These are phyloP conservation scores for Thraustochytrium sp. DNA, from an alignment of 352 stramenopile genomes.

Conservation along the genomic window DNA sequence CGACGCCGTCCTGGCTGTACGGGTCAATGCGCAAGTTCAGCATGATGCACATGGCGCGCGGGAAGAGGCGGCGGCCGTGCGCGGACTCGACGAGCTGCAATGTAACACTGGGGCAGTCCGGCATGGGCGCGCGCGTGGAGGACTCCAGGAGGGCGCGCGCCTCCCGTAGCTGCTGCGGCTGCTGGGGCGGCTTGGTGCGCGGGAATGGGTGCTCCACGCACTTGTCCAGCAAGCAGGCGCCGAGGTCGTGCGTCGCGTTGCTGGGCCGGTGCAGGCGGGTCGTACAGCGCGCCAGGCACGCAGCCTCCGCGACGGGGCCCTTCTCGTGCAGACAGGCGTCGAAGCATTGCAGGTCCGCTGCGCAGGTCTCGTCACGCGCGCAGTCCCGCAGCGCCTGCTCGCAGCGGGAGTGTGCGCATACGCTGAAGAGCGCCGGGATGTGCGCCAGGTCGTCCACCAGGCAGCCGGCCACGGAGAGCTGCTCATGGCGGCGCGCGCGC, in stretches of 20 bases:
- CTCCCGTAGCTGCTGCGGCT: no score
- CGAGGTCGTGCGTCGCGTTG: neutral
- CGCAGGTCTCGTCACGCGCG: neutral
- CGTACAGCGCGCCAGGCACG: neutral
- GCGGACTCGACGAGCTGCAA: slow-evolving; percentile 11
- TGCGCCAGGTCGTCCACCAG: neutral
- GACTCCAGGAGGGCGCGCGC: neutral
- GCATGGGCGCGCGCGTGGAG: neutral
- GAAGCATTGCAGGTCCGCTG: neutral
- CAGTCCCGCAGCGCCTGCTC: neutral
- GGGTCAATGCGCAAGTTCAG: slow-evolving; percentile 18
- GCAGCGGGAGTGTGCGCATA: slow-evolving; percentile 6
- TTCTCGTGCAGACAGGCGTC: neutral
- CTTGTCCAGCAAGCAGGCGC: neutral
- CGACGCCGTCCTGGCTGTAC: slow-evolving; percentile 10
- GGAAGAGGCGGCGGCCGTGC: neutral
- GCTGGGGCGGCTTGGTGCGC: no score
- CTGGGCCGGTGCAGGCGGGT: neutral
- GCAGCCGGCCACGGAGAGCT: slow-evolving; percentile 22
- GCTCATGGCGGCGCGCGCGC: neutral
- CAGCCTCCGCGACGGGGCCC: neutral
- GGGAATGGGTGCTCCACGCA: neutral
- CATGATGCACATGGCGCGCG: neutral
- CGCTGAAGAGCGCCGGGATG: neutral
- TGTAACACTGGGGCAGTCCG: neutral